These are phyloP conservation scores for Tetradesmus lagerheimii DNA, from an alignment of 139 green algal genomes.

Conservation along the genomic window DNA sequence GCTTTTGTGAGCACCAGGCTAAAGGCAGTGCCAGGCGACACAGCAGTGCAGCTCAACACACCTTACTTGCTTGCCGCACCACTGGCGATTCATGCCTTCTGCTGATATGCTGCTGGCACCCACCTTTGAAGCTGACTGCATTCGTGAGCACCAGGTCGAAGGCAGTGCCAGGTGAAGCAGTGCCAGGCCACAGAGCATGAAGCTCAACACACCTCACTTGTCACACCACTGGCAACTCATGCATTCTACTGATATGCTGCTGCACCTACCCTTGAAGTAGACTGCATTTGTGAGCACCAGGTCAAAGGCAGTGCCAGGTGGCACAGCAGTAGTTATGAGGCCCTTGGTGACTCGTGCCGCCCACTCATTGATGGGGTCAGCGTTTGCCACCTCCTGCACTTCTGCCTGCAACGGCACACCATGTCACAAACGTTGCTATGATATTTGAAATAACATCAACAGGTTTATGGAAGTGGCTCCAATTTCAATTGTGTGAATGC, in stretches of 20 bases:
- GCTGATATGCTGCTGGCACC: background rate
- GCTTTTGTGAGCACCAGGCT: conserved; percentile 23
- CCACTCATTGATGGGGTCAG: conserved; percentile 39
- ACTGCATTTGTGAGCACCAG: conserved; percentile 23
- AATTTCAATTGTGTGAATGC: too few relatives aligned
- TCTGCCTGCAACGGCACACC: background rate
- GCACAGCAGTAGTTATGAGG: conserved; percentile 32
- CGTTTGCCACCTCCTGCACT: background rate
- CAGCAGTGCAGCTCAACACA: background rate
- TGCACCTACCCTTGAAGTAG: conserved; percentile 25
- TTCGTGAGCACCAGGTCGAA: conserved; percentile 28
- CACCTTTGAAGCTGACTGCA: conserved; percentile 21
- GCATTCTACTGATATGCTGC: background rate
- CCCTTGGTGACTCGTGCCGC: conserved; percentile 6
- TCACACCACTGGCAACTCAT: background rate
- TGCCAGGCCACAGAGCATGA: too few relatives aligned
- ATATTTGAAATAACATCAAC: too few relatives aligned
- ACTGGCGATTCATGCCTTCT: background rate
- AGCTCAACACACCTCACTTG: background rate
- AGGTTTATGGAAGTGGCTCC: too few relatives aligned
- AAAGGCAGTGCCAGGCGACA: background rate
- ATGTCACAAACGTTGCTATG: too few relatives aligned
- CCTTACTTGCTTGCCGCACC: background rate
- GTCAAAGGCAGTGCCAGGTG: background rate
- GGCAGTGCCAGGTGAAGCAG: background rate